Percentiles rank a stretch among this genome's conserved stretches.
These are phyloP conservation scores for Sporothrix mexicana DNA, from an alignment of 2,329 filamentous ascomycete genomes.

Conservation along the genomic window DNA sequence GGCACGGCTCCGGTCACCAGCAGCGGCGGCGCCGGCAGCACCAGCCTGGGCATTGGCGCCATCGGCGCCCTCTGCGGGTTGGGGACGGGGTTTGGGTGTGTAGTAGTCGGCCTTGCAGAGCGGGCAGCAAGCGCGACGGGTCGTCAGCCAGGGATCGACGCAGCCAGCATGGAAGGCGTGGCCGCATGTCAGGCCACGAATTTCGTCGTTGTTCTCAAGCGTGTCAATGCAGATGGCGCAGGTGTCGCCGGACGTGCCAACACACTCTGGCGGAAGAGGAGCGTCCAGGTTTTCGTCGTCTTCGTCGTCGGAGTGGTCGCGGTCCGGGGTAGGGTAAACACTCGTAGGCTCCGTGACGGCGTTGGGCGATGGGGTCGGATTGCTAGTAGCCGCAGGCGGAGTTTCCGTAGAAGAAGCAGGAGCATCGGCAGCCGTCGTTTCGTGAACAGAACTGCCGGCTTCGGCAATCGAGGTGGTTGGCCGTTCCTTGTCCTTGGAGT, in stretches of 20 bases:
- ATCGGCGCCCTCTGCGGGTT: constrained; percentile 49
- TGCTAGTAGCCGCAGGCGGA: not conserved
- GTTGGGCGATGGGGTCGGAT: not conserved
- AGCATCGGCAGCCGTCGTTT: not conserved
- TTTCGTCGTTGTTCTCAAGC: constrained; percentile 93
- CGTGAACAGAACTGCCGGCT: not conserved
- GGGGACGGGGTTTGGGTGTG: constrained; percentile 82
- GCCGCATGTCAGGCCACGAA: constrained; percentile 92
- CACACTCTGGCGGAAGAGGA: constrained; percentile 78
- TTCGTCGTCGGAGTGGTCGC: constrained; percentile 57
- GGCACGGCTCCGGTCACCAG: constrained; percentile 47
- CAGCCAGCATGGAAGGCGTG: constrained; percentile 97
- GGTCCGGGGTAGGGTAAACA: constrained; percentile 39
- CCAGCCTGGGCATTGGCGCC: not conserved
- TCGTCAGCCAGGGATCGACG: constrained; percentile 95
- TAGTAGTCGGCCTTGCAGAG: constrained; percentile 99
- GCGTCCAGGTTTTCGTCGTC: constrained; percentile 77
- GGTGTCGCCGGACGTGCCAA: constrained; percentile 83
- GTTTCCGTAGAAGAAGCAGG: not conserved
- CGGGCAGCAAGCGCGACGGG: constrained; percentile 90
- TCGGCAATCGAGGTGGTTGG: not conserved
- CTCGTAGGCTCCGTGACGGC: not conserved
- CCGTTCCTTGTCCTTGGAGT: constrained; percentile 27
- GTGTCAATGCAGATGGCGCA: constrained; percentile 97
- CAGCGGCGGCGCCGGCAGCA: constrained; percentile 44